These are phyloP conservation scores for Phytophthora colocasiae DNA, from an alignment of 352 stramenopile species.

Conservation along the genomic window DNA sequence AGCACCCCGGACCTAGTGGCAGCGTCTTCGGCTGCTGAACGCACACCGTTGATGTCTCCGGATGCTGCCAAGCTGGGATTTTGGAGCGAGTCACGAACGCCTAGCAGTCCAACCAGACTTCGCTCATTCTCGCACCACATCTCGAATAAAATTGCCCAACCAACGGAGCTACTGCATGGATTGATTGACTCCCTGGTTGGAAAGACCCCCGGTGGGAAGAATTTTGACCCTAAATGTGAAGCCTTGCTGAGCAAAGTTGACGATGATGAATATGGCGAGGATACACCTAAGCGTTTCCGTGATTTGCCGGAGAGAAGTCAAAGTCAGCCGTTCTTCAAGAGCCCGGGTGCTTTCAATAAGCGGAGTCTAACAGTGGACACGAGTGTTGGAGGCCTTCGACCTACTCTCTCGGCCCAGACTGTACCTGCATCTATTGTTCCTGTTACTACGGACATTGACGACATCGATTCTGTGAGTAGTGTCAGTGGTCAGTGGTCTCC, in stretches of 20 bases:
- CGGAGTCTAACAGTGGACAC: slow-evolving; percentile 59
- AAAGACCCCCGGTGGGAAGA: slow-evolving; percentile 57
- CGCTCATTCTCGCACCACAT: slow-evolving; percentile 82
- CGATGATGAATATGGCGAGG: slow-evolving; percentile 27
- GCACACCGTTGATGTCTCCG: slow-evolving; percentile 54
- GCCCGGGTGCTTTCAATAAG: slow-evolving; percentile 37
- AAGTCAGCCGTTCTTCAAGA: slow-evolving; percentile 50
- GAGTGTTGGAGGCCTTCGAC: slow-evolving; percentile 21
- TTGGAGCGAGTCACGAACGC: slow-evolving; percentile 79
- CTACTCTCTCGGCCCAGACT: slow-evolving; percentile 18
- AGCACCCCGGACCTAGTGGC: slow-evolving; percentile 43
- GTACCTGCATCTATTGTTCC: slow-evolving; percentile 19
- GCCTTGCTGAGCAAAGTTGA: slow-evolving; percentile 40
- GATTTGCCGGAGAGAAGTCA: slow-evolving; percentile 46
- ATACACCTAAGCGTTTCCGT: slow-evolving; percentile 25
- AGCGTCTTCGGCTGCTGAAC: slow-evolving; percentile 40
- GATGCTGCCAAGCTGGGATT: slow-evolving; percentile 78
- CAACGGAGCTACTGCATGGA: slow-evolving; percentile 69
- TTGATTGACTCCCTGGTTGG: slow-evolving; percentile 76
- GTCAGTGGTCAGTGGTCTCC: slow-evolving; percentile 59
- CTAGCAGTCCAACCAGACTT: slow-evolving; percentile 59
- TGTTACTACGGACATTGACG: slow-evolving; percentile 29
- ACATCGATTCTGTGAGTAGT: slow-evolving; percentile 34
- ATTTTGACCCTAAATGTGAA: slow-evolving; percentile 39
- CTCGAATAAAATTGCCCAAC: slow-evolving; percentile 70